Conservation (phyloP, 352 stramenopile species). For the Pythium phragmitis region DNA sequence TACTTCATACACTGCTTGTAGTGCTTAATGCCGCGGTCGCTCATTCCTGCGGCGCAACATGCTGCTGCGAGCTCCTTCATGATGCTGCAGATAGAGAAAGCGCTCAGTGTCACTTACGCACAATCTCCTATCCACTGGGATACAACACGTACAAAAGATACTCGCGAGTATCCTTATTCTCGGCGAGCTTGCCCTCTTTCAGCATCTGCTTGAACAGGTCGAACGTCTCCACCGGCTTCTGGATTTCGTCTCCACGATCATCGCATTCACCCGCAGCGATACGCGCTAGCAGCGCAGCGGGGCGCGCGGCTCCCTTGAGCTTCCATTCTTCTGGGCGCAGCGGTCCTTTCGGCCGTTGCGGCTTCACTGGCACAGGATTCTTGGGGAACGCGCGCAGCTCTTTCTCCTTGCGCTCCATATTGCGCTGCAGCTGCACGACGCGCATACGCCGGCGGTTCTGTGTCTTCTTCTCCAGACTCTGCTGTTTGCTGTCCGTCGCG, state of each 20-base stretch:
- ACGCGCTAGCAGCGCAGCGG: constrained; percentile 64
- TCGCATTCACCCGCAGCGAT: constrained; percentile 81
- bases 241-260: constrained; percentile 70
- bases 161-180: constrained; percentile 61
- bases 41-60: constrained; percentile 70
- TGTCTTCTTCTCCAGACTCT: constrained; percentile 59
- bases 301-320: constrained; percentile 71
- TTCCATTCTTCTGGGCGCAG: constrained; percentile 69
- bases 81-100: constrained; percentile 29
- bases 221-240: constrained; percentile 71
- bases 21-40: constrained; percentile 75
- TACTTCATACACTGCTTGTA: constrained; percentile 81
- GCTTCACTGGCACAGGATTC: constrained; percentile 36
- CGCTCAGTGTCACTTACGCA: background rate
- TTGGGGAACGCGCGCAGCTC: constrained; percentile 61
- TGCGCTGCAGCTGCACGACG: constrained; percentile 77
- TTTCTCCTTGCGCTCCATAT: constrained; percentile 67
- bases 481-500: constrained; percentile 59
- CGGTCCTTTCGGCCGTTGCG: constrained; percentile 51
- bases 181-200: constrained; percentile 50
- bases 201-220: constrained; percentile 65
- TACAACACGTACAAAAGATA: constrained; percentile 51
- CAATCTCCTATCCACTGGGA: background rate
- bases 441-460: constrained; percentile 72
- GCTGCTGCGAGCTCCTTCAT: constrained; percentile 73